These are phyloP conservation scores for Quercus parvula DNA, from an alignment of 306 rosid species.

Conservation along the genomic window DNA sequence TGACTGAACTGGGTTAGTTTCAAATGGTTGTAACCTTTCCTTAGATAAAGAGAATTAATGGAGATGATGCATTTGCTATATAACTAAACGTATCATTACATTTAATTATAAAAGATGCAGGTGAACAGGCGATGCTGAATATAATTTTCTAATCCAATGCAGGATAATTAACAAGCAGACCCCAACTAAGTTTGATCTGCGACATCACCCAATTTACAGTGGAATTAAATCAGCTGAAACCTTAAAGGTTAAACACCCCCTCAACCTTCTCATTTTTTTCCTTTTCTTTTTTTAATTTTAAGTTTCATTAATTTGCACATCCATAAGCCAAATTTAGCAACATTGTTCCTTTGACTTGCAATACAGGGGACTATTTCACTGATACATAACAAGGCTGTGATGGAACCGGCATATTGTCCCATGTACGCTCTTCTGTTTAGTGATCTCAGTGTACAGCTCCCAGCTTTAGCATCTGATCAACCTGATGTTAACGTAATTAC, in stretches of 20 bases:
- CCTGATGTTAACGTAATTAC: constrained; percentile 78
- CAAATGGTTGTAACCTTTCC: no score
- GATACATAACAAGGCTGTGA: constrained; percentile 88
- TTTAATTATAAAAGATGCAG: no score
- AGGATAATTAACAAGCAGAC: constrained; percentile 92
- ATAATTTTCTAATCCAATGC: constrained; percentile 17
- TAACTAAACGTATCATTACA: no score
- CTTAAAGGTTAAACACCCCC: constrained; percentile 46
- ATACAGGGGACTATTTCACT: constrained; percentile 82
- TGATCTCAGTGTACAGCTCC: constrained; percentile 78
- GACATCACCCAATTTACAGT: constrained; percentile 76
- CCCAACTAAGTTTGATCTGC: constrained; percentile 89
- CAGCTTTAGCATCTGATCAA: constrained; percentile 81
- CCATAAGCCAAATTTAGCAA: no score
- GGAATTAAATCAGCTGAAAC: constrained; percentile 93
- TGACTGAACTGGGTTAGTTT: no score
- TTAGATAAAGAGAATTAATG: no score
- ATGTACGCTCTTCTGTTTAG: constrained; percentile 83
- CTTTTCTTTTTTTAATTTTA: background rate
- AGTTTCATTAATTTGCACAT: constrained; percentile 14
- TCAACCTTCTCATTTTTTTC: background rate
- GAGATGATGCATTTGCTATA: no score
- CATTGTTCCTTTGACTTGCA: background rate
- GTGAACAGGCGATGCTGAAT: no score
- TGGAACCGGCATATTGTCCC: constrained; percentile 97